A percentile compares a stretch with the other conserved stretches of the same genome.
These are phyloP conservation scores for Martiniozyma abietophila DNA, from an alignment of 805 yeast genomes.

Conservation along the genomic window DNA sequence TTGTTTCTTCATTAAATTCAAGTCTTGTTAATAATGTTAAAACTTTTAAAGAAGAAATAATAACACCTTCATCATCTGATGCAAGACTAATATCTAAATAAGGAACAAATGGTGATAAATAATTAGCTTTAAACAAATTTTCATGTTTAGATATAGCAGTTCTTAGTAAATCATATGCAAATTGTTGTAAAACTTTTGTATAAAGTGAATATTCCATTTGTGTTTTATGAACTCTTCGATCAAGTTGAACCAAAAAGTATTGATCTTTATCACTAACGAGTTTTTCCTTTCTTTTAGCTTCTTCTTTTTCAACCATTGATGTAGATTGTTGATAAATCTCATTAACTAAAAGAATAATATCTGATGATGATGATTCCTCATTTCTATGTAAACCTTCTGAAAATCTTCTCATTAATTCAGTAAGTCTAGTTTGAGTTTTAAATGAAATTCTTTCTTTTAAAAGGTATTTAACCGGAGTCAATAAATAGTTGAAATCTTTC, in stretches of 20 bases:
- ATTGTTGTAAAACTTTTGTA: constrained; percentile 55
- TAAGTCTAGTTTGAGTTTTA: constrained; percentile 64
- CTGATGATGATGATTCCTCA: constrained; percentile 43
- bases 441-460: constrained; percentile 55
- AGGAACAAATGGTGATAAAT: constrained; percentile 69
- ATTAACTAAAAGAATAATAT: constrained; percentile 60
- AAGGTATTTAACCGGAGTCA: constrained; percentile 61
- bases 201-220: constrained; percentile 49
- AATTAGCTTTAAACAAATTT: constrained; percentile 45
- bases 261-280: constrained; percentile 27
- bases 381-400: constrained; percentile 75
- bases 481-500: constrained; percentile 42
- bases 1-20: constrained; percentile 48
- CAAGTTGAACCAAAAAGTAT: constrained; percentile 68
- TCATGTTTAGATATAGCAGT: constrained; percentile 60
- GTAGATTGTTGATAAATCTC: constrained; percentile 56
- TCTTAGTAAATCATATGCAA: constrained; percentile 68
- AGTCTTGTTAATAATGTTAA: constrained; percentile 51
- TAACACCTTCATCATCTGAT: constrained; percentile 71
- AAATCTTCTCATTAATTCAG: constrained; percentile 68
- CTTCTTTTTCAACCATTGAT: constrained; percentile 18
- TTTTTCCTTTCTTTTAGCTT: constrained; percentile 12
- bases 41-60: constrained; percentile 56
- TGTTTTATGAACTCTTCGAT: constrained; percentile 46
- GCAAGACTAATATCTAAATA: constrained; percentile 49